Percentiles rank a stretch among this genome's conserved stretches.
These are phyloP conservation scores for Schwanniomyces pseudopolymorphus DNA, from an alignment of 805 yeast species.

Conservation along the genomic window DNA sequence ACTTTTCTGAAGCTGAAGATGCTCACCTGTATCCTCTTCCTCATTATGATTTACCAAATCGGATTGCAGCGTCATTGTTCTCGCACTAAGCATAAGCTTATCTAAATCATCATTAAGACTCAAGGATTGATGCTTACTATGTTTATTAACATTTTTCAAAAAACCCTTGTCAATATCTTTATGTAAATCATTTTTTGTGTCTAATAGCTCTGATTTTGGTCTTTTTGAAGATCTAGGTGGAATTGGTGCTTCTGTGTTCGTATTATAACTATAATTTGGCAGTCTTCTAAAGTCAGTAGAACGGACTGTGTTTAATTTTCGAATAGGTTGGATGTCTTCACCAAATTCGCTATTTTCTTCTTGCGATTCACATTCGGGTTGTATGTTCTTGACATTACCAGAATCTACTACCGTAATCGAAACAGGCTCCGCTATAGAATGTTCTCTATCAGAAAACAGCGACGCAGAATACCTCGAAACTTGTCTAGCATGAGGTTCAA, in stretches of 20 bases:
- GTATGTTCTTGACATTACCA: constrained; percentile 6
- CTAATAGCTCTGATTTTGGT: constrained; percentile 29
- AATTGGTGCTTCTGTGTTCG: constrained; percentile 34
- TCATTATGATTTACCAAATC: background rate
- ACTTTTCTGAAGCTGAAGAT: no score
- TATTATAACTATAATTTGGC: constrained; percentile 33
- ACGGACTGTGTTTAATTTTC: constrained; percentile 10
- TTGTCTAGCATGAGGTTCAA: background rate
- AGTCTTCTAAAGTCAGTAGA: constrained; percentile 1
- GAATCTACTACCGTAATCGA: constrained; percentile 18
- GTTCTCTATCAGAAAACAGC: constrained; percentile 19
- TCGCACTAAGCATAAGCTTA: constrained; percentile 35
- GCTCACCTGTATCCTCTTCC: background rate
- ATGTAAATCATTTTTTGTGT: constrained; percentile 5
- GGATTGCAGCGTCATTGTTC: background rate
- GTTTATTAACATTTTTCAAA: constrained; percentile 1
- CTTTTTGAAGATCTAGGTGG: constrained; percentile 41
- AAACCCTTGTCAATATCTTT: constrained; percentile 8
- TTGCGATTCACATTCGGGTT: background rate
- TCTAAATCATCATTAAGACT: constrained; percentile 38
- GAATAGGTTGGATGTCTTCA: constrained; percentile 3
- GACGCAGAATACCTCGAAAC: constrained; percentile 11
- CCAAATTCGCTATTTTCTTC: background rate
- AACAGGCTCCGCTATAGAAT: constrained; percentile 21
- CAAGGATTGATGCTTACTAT: constrained; percentile 22